Conservation (phyloP, 371 early-diverging fungal genomes). For the Dinochytrium kinnereticum region DNA sequence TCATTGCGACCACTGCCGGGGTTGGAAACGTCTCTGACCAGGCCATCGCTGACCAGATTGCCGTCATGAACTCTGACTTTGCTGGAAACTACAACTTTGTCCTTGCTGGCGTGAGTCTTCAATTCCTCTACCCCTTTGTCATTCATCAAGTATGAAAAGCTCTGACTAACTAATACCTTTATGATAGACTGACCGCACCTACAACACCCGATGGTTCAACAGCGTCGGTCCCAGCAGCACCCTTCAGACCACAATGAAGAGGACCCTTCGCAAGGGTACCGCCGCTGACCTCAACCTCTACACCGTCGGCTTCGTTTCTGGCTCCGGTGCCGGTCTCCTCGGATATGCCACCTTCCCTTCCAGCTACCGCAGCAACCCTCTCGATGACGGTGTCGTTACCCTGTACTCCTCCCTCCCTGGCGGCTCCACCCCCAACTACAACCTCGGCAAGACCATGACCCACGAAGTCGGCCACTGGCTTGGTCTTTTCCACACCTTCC, state of each 20-base stretch:
- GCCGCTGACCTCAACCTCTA: slow-evolving; percentile 20
- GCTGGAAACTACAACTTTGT: not conserved
- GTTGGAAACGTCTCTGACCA: not conserved
- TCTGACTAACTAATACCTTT: not conserved
- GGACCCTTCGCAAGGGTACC: slow-evolving; percentile 12
- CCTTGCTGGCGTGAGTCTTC: not conserved
- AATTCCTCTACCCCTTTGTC: not conserved
- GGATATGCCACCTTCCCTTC: slow-evolving; percentile 30
- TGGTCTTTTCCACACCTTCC: slow-evolving; percentile 27
- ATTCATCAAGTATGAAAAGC: not conserved
- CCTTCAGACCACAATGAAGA: slow-evolving; percentile 13
- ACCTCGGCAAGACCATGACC: slow-evolving; percentile 25
- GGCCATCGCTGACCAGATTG: slow-evolving; percentile 15
- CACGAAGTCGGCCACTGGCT: slow-evolving; percentile 34
- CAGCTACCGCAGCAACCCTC: slow-evolving; percentile 9
- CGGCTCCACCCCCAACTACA: slow-evolving; percentile 6
- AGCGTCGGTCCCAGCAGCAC: slow-evolving; percentile 3
- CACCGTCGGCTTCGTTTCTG: slow-evolving; percentile 12
- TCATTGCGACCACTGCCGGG: slow-evolving; percentile 20
- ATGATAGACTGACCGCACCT: not conserved
- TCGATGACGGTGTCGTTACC: slow-evolving; percentile 28
- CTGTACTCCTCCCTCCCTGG: slow-evolving; percentile 17
- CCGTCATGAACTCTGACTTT: slow-evolving; percentile 20
- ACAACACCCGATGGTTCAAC: slow-evolving; percentile 19
- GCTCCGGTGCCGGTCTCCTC: slow-evolving; percentile 7